Evolutionary conservation across 2,329 filamentous ascomycete genomes (phyloP), one percentile per base, ranked within the genome.

Genomic region (Aspergillus fructus): DNA sequence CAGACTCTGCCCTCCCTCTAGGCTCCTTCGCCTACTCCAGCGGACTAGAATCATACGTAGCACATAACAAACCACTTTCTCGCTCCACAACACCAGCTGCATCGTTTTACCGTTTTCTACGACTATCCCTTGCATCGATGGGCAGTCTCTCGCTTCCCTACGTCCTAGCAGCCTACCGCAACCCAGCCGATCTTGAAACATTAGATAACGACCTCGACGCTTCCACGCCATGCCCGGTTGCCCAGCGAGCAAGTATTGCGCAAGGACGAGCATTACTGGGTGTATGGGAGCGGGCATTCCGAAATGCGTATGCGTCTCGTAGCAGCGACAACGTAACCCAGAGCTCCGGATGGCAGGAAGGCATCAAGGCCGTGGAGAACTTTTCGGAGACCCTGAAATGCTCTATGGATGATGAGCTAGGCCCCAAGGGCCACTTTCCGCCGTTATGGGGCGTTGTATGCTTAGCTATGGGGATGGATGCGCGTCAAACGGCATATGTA

Each of bases 21-120:
- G 85, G 85, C 46, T 86, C 85, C 1, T 88, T 88, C 68, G 85
- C 85, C 61, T 88, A 87, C 74, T 85, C 82, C 69, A 84, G 79
- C 66, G 85, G 85, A 4, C 75, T 88, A 17, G 85, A 88, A 69
- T 87, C 85, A 19, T 87, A 84, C 66, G 80, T 88, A 52, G 84
- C 83, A 3, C 85, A 88, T 68, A 73, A 78, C 60, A 79, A 79
- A 56, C 65, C 70, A 19, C 64, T 73, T n/a, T 70, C 74, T 19
- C 64, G 64, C 3, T 58, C 63, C 17, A 56, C 68, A 37, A 71
- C 71, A 17, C 68, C 69, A 4, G 65, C 71, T 13, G 62, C 69
- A 15, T 76, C 78, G 3, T 86, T 86, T 71, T 74, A 81, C 59
- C 75, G 71, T 43, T 87, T 87, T 66, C 76, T 87, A 46, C 76